These are phyloP conservation scores for Elaphomyces granulatus DNA, from an alignment of 495 filamentous ascomycete genomes.

Conservation along the genomic window DNA sequence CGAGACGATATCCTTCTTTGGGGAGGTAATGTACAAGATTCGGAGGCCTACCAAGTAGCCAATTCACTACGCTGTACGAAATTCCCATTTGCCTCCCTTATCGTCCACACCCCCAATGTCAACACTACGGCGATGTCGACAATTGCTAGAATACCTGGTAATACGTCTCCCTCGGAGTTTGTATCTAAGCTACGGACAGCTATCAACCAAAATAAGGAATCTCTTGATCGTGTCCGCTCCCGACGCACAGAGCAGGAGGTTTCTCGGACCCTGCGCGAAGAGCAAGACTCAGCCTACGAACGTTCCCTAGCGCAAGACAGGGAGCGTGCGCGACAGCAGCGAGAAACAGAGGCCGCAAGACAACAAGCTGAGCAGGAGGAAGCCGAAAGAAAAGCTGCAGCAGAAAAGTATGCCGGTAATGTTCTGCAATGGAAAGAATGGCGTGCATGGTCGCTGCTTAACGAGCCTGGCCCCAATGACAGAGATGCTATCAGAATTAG, in stretches of 20 bases:
- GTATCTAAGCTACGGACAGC: constrained; percentile 55
- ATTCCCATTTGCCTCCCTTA: constrained; percentile 74
- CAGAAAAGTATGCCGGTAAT: constrained; percentile 41
- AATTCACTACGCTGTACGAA: constrained; percentile 71
- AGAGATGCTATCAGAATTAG: constrained; percentile 69
- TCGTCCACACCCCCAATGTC: constrained; percentile 69
- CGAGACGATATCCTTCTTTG: constrained; percentile 70
- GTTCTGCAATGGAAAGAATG: constrained; percentile 64
- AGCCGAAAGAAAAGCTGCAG: constrained; percentile 46
- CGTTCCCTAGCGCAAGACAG: constrained; percentile 75
- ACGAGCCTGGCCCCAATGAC: constrained; percentile 49
- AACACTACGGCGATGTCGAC: constrained; percentile 78
- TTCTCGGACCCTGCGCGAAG: constrained; percentile 56
- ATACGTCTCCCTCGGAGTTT: constrained; percentile 48
- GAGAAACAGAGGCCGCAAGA: constrained; percentile 58
- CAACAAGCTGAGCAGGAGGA: constrained; percentile 48
- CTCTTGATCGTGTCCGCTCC: constrained; percentile 51
- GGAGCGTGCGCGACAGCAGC: constrained; percentile 57
- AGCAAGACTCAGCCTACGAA: constrained; percentile 89
- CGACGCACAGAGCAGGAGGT: constrained; percentile 63
- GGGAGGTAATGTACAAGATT: constrained; percentile 82
- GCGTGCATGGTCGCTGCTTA: constrained; percentile 50
- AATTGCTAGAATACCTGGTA: constrained; percentile 58
- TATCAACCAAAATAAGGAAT: constrained; percentile 52
- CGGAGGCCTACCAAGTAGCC: constrained; percentile 85